phyloP scores from a whole-genome alignment of 1,139 yeast species.

The Dujonia santamariae region DNA sequence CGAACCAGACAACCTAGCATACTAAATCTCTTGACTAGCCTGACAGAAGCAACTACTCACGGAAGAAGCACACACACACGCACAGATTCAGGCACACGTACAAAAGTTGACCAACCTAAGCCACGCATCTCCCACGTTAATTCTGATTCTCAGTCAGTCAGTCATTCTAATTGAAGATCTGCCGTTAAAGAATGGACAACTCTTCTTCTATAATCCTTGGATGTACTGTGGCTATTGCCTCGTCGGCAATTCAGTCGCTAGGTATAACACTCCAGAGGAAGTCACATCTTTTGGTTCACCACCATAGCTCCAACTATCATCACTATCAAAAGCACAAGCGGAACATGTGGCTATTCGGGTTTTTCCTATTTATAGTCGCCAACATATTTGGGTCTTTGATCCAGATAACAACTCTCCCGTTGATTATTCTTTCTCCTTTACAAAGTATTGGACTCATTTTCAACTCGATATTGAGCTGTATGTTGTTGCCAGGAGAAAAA shows the following conservation, averaged over 20 bases:
- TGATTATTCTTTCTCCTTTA: conserved; percentile 75
- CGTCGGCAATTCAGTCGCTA: conserved; percentile 78
- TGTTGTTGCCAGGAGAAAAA: conserved; percentile 63
- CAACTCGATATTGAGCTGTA: conserved; percentile 69
- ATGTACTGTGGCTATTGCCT: conserved; percentile 69
- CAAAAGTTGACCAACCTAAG: too few species aligned
- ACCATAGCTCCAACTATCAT: conserved; percentile 17
- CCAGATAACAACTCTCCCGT: conserved; percentile 80
- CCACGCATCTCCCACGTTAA: too few species aligned
- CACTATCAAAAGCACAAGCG: conserved; percentile 44
- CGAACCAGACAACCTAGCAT: too few species aligned
- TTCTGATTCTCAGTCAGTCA: too few species aligned
- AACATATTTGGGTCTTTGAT: conserved; percentile 80
- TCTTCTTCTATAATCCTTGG: conserved; percentile 43
- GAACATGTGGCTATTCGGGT: conserved; percentile 75
- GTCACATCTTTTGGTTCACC: conserved; percentile 50
- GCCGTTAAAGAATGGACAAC: conserved; percentile 13
- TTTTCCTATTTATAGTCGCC: conserved; percentile 65
- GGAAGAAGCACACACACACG: too few species aligned
- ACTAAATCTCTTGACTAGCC: too few species aligned
- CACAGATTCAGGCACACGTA: too few species aligned
- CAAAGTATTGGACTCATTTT: conserved; percentile 88
- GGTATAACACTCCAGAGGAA: conserved; percentile 84
- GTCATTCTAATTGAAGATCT: too few species aligned
- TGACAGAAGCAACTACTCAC: too few species aligned